These are phyloP conservation scores for Neurospora sp. DNA, from an alignment of 495 filamentous ascomycete species.

Conservation along the genomic window DNA sequence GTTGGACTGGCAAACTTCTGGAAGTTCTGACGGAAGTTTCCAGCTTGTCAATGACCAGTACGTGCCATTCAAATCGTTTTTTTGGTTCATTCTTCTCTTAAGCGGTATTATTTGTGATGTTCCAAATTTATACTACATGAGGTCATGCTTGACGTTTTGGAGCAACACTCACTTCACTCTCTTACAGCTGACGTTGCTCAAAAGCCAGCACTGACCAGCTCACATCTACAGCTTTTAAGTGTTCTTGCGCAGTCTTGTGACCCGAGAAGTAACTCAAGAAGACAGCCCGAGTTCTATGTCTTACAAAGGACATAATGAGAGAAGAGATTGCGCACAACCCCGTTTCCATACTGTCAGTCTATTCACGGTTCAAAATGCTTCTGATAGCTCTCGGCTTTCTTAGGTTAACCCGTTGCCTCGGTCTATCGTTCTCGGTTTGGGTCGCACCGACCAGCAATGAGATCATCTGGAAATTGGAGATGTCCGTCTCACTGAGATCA, in stretches of 20 bases:
- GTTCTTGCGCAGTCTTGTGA: neutral
- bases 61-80: neutral
- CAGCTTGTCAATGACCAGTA: neutral
- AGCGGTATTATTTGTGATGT: neutral
- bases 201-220: neutral
- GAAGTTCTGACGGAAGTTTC: neutral
- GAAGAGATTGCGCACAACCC: neutral
- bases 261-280: neutral
- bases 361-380: neutral
- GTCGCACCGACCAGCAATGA: neutral
- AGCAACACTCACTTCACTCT: neutral
- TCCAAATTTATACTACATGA: neutral
- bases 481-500: neutral
- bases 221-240: neutral
- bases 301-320: neutral
- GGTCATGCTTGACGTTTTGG: neutral
- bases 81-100: neutral
- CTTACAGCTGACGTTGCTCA: neutral
- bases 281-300: neutral
- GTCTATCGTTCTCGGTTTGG: neutral
- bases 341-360: neutral
- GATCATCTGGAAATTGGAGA: neutral
- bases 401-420: neutral
- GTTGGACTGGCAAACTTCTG: neutral
- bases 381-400: neutral